Base-by-base conservation (phyloP, 1,284 basidiomycete species). In the Mycosarcoma maydis region DNA sequence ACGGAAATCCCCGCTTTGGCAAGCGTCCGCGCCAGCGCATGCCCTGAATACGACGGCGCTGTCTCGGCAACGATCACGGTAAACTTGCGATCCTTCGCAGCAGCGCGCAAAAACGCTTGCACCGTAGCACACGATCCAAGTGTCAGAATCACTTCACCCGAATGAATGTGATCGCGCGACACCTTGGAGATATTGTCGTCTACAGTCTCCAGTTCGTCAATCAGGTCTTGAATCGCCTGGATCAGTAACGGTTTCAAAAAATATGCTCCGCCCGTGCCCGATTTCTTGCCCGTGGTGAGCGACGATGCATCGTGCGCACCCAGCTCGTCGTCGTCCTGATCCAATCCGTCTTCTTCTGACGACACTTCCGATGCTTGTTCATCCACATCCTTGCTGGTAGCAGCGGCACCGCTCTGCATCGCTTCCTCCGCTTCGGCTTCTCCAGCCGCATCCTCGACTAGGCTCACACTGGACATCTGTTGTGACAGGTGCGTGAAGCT, bases 1-100 rank as follows among this genome's bases (percentile, higher is more conserved):
- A 93, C 94, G 11, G 92, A 92, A 71, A 98, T 93, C 52, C 91
- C 90, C 2, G 92, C 90, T 24, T 94, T 86, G 19, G 34, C 87
- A 64, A 88, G 85, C 0, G 10, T 39, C 5, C 73, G 64, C 4
- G 94, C 93, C 87, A 95, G 90, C 57, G 88, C 87, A 72, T 90
- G 91, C 14, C 95, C 95, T 33, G 88, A 87, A 79, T 91, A 94
- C 88, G 90, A 90, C 13, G 95, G 95, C 10, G 92, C 92, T 0
- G 92, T 92, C 83, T 98, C 94, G 16, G 93, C 91, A 10, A 98
- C 92, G 67, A 98, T 94, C 50, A 95, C 94, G 23, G 94, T 96
- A 80, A 94, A 98, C 81, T 94, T 94, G 73, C 92, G 87, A 79
- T 92, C 88, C 73, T 92, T 90, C 19, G 90, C 91, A 1, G 94